Evolutionary conservation across 345 rosid genomes (phyloP).

Genomic region (Eucalyptus sideroxylon): DNA sequence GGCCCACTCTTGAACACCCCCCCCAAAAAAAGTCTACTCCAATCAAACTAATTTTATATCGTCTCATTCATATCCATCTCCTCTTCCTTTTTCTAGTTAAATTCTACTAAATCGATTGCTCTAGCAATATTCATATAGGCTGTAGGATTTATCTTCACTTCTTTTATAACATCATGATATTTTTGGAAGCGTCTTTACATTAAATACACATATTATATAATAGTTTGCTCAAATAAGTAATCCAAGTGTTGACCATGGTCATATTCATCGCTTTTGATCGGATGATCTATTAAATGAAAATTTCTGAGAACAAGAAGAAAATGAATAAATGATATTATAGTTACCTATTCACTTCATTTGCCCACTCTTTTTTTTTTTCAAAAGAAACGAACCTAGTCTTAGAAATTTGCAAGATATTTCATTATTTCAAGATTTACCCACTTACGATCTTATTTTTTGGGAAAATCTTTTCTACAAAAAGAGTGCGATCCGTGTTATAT

Average conservation of each 20-base stretch:
- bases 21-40: not conserved
- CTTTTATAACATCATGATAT: rapidly evolving
- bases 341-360: not conserved
- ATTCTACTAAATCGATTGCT: rapidly evolving
- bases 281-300: not conserved
- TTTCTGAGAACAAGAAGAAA: rapidly evolving
- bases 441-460: not conserved
- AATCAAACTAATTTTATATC: not conserved
- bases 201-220: not conserved
- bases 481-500: not conserved
- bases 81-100: not conserved
- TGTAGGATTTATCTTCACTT: not conserved
- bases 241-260: not conserved
- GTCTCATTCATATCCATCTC: not conserved
- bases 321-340: not conserved
- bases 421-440: not conserved
- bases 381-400: not conserved
- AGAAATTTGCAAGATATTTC: not conserved
- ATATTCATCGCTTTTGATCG: not conserved
- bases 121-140: not conserved
- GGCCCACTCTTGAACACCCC: too few relatives aligned
- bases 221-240: not conserved
- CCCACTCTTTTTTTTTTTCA: not conserved
- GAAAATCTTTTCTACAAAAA: not conserved
- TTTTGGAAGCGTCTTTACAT: rapidly evolving